Evolutionary conservation across 768 basidiomycete genomes (phyloP).

Genomic region (Phlebiopsis gigantea): DNA sequence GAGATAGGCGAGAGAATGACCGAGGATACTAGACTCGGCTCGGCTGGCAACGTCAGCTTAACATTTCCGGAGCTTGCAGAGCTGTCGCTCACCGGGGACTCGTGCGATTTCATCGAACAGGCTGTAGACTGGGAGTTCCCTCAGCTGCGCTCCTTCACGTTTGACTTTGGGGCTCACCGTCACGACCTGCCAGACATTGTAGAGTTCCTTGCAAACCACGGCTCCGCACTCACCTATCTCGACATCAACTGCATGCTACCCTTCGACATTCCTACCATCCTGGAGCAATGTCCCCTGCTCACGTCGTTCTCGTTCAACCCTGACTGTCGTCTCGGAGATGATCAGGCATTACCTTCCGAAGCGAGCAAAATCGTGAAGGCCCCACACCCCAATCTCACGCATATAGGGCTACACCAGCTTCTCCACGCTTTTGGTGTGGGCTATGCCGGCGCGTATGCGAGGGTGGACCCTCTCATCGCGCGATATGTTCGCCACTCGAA

Average conservation of each 20-base stretch:
- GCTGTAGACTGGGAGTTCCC: constrained; percentile 64
- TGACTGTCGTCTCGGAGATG: constrained; percentile 57
- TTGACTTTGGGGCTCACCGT: constrained; percentile 44
- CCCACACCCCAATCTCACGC: constrained; percentile 52
- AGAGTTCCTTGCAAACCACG: constrained; percentile 57
- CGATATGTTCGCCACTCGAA: constrained; percentile 45
- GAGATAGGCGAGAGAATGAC: constrained; percentile 36
- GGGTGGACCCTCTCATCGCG: constrained; percentile 38
- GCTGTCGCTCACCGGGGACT: constrained; percentile 55
- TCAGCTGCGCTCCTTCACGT: constrained; percentile 47
- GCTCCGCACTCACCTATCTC: constrained; percentile 52
- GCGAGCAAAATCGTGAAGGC: constrained; percentile 36
- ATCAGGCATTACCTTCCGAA: constrained; percentile 25
- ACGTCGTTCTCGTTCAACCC: constrained; percentile 65
- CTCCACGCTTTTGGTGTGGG: constrained; percentile 66
- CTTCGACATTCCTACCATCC: constrained; percentile 52
- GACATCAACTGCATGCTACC: constrained; percentile 57
- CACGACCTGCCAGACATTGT: constrained; percentile 53
- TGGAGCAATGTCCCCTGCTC: constrained; percentile 61
- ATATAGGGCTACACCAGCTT: constrained; percentile 67
- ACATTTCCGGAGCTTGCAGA: constrained; percentile 53
- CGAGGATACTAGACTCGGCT: constrained; percentile 47
- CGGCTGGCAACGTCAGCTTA: constrained; percentile 52
- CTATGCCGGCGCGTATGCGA: constrained; percentile 37
- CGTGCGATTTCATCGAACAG: constrained; percentile 65